These are phyloP conservation scores for Lentinula detonsa DNA, from an alignment of 768 basidiomycete genomes.

Conservation along the genomic window DNA sequence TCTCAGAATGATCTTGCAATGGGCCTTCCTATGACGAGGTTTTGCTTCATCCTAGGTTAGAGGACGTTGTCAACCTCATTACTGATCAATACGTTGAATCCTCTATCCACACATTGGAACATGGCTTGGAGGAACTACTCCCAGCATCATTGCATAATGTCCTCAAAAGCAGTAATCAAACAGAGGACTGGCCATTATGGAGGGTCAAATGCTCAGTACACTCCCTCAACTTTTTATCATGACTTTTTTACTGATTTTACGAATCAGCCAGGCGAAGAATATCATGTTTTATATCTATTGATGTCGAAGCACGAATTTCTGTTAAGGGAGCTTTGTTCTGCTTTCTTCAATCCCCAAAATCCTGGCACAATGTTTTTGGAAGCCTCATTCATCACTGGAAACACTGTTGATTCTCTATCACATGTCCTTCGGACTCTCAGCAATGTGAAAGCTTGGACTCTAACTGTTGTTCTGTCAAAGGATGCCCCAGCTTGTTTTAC, in stretches of 20 bases:
- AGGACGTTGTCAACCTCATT: background rate
- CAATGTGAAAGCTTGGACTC: background rate
- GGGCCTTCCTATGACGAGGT: background rate
- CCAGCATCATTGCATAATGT: background rate
- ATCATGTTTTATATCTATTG: background rate
- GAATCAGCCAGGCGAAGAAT: background rate
- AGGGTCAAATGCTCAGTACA: background rate
- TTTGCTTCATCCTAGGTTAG: background rate
- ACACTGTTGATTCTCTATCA: background rate
- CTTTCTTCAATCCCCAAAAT: background rate
- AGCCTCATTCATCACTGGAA: background rate
- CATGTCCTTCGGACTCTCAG: background rate
- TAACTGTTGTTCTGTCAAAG: background rate
- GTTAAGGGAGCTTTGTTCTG: background rate
- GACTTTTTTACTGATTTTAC: background rate
- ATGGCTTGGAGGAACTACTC: background rate
- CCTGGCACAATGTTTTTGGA: background rate
- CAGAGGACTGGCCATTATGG: background rate
- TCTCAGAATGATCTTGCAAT: background rate
- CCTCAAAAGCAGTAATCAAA: background rate
- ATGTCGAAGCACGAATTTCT: background rate
- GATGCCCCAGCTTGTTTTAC: background rate
- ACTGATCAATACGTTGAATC: background rate
- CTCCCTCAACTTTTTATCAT: background rate
- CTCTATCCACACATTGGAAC: no score